Evolutionary conservation across 257 asterid genomes (phyloP).

Genomic region (Penstemon eatonii): DNA sequence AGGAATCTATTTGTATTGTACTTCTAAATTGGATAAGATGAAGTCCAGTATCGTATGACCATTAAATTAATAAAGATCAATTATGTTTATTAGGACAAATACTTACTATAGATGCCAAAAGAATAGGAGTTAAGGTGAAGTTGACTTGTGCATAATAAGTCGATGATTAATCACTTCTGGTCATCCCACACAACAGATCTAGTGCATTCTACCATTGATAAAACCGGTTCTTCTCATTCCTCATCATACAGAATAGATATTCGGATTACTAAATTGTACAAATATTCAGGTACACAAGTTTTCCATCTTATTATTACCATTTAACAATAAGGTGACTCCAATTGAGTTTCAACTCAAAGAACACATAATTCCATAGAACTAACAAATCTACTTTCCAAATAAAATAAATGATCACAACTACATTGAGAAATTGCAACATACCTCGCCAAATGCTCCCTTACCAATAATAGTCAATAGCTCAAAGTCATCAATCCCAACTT

Average conservation of each 20-base stretch:
- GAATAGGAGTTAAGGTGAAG: neutral
- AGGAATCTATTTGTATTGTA: neutral
- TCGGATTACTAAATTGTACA: neutral
- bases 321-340: too few species aligned
- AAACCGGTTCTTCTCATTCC: neutral
- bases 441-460: constrained; percentile 97
- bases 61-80: neutral
- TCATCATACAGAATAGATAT: neutral
- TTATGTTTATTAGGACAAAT: neutral
- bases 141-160: neutral
- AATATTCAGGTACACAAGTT: neutral
- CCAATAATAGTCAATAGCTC: constrained; percentile 89
- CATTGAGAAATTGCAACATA: constrained; percentile 17
- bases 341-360: too few species aligned
- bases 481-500: constrained; percentile 95
- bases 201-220: neutral
- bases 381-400: neutral
- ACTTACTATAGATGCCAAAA: neutral
- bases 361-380: neutral
- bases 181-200: neutral
- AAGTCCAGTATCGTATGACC: neutral
- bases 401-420: neutral
- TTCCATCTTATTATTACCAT: neutral
- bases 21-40: neutral
- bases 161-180: neutral